Evolutionary conservation across 2,329 filamentous ascomycete genomes (phyloP), one percentile per base, ranked within the genome.

Genomic region (Fusarium concolor): DNA sequence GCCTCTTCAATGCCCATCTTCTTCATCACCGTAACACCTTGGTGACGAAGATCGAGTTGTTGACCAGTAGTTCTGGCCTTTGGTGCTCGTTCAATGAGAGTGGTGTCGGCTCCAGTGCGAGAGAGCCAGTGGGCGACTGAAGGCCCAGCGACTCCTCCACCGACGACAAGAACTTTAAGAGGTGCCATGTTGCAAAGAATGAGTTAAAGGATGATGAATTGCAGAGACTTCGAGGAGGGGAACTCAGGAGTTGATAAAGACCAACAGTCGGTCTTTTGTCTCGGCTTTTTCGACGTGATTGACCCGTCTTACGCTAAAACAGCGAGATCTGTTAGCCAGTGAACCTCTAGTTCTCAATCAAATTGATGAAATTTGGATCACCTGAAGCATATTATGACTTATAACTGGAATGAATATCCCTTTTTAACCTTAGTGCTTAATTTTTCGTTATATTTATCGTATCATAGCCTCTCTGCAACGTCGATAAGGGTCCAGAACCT

Each of bases 111-210:
- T 2, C 57, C 57, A 9, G 43, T 67, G 37, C 47, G 59, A 3
- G 62, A 56, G 18, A 66, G 54, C 68, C 62, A 68, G 12, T 61
- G 63, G 29, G 68, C 64, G 17, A 68, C 20, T 3, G 61, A 49
- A 11, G 68, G 67, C 6, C 67, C 68, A 3, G 67, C 67, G 38
- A 70, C 22, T 18, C 68, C 67, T 20, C 56, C 64, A 9, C 68
- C 68, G 1, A 68, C 63, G 2, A 70, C 51, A 15, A 70, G 67
- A 2, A 62, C 68, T 62, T 54, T 62, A 2, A 62, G 51, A 6
- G 51, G 18, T 42, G 39, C 14, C 46, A 63, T 63, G 11, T 28
- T 53, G 8, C 12, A 22, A 55, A 44, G 42, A 31, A 17, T 24
- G 1, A 33, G 22, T 1, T 39, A 6, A n/a, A 17, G 15, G 5